Conservation (phyloP, 1,284 basidiomycete genomes). For the Pterulicium gracile region DNA sequence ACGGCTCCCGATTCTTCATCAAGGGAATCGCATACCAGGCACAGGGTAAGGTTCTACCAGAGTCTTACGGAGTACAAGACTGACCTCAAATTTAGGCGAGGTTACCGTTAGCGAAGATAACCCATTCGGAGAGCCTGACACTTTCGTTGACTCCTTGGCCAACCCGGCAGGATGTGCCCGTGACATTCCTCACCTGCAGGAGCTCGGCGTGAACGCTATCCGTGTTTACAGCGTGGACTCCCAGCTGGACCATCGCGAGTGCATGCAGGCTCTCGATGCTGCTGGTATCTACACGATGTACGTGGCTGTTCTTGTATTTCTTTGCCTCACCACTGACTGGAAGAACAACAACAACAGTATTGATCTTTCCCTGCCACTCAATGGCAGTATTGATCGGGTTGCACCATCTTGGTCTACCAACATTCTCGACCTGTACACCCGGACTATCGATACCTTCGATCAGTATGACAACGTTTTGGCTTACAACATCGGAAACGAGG, state of each 20-base stretch:
- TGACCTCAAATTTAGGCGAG: conserved; percentile 23
- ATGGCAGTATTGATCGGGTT: conserved; percentile 76
- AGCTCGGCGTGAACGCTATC: conserved; percentile 64
- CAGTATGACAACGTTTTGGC: conserved; percentile 80
- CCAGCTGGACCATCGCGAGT: conserved; percentile 72
- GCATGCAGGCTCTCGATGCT: conserved; percentile 69
- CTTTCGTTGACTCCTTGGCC: conserved; percentile 69
- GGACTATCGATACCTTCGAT: conserved; percentile 69
- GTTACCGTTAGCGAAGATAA: conserved; percentile 43
- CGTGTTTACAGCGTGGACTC: conserved; percentile 83
- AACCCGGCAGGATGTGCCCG: conserved; percentile 60
- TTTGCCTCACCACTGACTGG: conserved; percentile 8
- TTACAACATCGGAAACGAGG: conserved; percentile 87
- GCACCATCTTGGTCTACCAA: conserved; percentile 76
- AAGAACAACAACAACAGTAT: conserved; percentile 39
- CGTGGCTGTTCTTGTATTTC: conserved; percentile 17
- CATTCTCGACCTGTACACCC: conserved; percentile 70
- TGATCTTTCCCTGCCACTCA: conserved; percentile 76
- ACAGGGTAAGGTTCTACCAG: conserved; percentile 43
- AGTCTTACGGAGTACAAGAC: conserved; percentile 4
- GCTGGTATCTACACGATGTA: conserved; percentile 87
- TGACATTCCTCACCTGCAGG: conserved; percentile 68
- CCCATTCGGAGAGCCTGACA: conserved; percentile 70
- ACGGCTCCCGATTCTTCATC: conserved; percentile 77
- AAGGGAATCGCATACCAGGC: conserved; percentile 89